Conservation (phyloP, 2,329 filamentous ascomycete genomes). For the Didymellaceae sp. region DNA sequence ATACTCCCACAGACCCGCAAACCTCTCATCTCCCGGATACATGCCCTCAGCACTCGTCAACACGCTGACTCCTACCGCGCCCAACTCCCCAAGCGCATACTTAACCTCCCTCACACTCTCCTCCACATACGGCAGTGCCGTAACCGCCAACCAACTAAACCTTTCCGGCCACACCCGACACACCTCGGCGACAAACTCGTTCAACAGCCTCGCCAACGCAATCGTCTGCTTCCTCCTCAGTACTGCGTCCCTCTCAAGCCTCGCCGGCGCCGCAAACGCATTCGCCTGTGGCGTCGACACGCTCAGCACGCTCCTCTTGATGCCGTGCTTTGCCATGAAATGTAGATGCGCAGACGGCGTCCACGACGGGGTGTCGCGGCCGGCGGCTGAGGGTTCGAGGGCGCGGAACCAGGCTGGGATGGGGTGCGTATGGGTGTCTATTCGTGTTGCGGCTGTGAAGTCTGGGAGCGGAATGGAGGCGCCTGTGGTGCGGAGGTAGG, state of each 20-base stretch:
- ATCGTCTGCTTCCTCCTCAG: conserved; percentile 33
- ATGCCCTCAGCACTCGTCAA: conserved; percentile 45
- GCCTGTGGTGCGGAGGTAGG: conserved; percentile 22
- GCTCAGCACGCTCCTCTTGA: conserved; percentile 40
- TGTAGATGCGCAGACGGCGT: conserved; percentile 32
- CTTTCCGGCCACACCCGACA: conserved; percentile 32
- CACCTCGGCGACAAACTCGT: conserved; percentile 39
- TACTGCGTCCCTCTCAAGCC: conserved; percentile 11
- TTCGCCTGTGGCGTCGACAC: conserved; percentile 47
- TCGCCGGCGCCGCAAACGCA: conserved; percentile 27
- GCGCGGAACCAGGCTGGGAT: conserved; percentile 44
- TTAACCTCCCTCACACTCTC: conserved; percentile 37
- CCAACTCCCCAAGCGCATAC: conserved; percentile 40
- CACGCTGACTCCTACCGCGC: conserved; percentile 40
- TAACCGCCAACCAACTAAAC: conserved; percentile 40
- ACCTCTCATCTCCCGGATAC: conserved; percentile 40
- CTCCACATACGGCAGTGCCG: conserved; percentile 40
- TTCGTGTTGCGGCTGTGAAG: conserved; percentile 30
- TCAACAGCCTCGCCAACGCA: conserved; percentile 45
- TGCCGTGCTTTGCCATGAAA: conserved; percentile 42
- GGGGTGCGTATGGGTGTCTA: conserved; percentile 48
- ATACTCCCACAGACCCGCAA: conserved; percentile 37
- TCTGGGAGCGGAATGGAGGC: conserved; percentile 5
- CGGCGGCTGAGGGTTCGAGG: conserved; percentile 43
- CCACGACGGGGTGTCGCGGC: conserved; percentile 44